Percentiles rank a stretch among this genome's conserved stretches.
Evolutionary conservation across 805 yeast genomes (phyloP).

Genomic region (Danielia reshetovae): DNA sequence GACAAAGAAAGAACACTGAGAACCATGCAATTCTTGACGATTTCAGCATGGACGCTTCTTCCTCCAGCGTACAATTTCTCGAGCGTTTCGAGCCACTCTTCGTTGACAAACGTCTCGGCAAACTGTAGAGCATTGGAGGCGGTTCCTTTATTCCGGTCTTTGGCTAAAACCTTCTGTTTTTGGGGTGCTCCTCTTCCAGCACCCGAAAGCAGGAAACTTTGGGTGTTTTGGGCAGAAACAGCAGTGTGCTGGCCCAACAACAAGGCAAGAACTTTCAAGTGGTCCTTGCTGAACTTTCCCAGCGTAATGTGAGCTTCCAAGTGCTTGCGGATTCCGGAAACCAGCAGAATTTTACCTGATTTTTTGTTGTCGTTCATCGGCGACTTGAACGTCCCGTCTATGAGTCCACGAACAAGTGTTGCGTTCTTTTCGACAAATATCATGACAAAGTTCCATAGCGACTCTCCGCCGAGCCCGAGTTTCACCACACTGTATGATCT

Average conservation of each 20-base stretch:
- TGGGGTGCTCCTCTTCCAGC: slow-evolving; percentile 15
- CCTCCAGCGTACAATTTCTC: slow-evolving; percentile 60
- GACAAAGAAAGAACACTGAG: slow-evolving; percentile 51
- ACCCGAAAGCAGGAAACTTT: slow-evolving; percentile 14
- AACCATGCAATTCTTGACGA: slow-evolving; percentile 46
- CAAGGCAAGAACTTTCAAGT: slow-evolving; percentile 42
- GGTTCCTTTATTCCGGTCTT: slow-evolving; percentile 15
- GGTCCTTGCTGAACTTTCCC: slow-evolving; percentile 43
- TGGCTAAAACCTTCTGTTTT: slow-evolving; percentile 16
- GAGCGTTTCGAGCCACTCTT: slow-evolving; percentile 54
- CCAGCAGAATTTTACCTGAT: slow-evolving; percentile 46
- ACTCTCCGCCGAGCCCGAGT: slow-evolving; percentile 54
- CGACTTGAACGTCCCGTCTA: slow-evolving; percentile 52
- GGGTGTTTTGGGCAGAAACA: slow-evolving; percentile 12
- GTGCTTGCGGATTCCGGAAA: slow-evolving; percentile 48
- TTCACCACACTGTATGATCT: slow-evolving; percentile 51
- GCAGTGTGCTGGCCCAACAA: slow-evolving; percentile 43
- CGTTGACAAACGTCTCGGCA: slow-evolving; percentile 51
- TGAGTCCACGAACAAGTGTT: slow-evolving; percentile 44
- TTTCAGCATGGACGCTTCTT: slow-evolving; percentile 44
- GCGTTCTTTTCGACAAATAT: slow-evolving; percentile 47
- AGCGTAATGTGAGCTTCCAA: slow-evolving; percentile 44
- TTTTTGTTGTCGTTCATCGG: slow-evolving; percentile 45
- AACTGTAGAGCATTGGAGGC: slow-evolving; percentile 30
- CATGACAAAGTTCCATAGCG: slow-evolving; percentile 61